Evolutionary conservation across 768 basidiomycete genomes (phyloP).

Genomic region (Termitomyces titanicus): DNA sequence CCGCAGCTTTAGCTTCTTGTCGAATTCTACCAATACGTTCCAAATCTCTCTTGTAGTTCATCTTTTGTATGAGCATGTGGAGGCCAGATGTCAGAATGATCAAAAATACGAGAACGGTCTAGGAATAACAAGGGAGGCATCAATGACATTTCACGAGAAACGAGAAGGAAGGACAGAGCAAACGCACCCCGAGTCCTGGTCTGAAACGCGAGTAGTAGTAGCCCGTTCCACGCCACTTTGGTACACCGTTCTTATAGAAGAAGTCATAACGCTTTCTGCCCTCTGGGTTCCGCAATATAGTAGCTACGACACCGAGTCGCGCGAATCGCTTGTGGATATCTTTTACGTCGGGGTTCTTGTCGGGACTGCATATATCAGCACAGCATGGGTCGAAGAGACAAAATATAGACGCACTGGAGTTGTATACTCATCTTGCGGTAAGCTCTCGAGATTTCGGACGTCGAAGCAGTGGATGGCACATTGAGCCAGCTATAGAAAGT

Average conservation of each 20-base stretch:
- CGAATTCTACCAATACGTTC: constrained; percentile 61
- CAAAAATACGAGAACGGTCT: constrained; percentile 81
- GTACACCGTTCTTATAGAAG: constrained; percentile 98
- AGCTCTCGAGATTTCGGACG: constrained; percentile 79
- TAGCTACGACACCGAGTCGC: constrained; percentile 81
- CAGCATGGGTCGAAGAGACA: not conserved
- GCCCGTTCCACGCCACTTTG: constrained; percentile 92
- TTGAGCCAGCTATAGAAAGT: constrained; percentile 95
- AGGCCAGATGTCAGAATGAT: constrained; percentile 70
- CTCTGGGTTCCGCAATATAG: constrained; percentile 75
- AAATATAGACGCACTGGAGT: constrained; percentile 68
- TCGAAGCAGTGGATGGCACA: constrained; percentile 68
- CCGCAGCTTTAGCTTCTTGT: constrained; percentile 59
- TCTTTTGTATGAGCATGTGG: constrained; percentile 75
- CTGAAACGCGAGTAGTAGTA: constrained; percentile 97
- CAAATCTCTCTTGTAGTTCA: constrained; percentile 76
- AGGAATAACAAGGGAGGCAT: not conserved
- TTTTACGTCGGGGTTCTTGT: constrained; percentile 89
- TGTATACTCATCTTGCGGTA: constrained; percentile 89
- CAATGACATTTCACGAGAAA: constrained; percentile 2
- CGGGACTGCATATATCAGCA: constrained; percentile 57
- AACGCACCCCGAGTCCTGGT: constrained; percentile 77
- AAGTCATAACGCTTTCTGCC: constrained; percentile 84
- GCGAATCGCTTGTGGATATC: constrained; percentile 86
- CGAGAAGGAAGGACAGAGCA: not conserved